These are phyloP conservation scores for Trichoderma gamsii DNA, from an alignment of 495 filamentous ascomycete genomes.

Conservation along the genomic window DNA sequence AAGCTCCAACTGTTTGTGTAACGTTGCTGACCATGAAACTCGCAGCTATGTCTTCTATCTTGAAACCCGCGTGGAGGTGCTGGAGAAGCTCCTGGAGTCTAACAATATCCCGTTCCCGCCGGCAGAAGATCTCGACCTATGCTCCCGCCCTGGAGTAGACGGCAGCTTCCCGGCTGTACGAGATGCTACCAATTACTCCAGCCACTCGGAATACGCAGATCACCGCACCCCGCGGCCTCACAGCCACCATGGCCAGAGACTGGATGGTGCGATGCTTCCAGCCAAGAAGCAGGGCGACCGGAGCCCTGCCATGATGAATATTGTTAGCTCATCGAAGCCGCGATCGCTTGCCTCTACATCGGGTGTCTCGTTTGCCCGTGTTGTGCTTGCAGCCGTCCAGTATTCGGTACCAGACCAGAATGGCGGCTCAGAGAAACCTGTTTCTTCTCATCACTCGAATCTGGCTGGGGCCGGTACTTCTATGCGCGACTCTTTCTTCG, in stretches of 20 bases:
- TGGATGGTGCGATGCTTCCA: conserved; percentile 71
- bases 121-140: conserved; percentile 71
- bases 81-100: conserved; percentile 69
- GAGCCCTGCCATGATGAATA: conserved; percentile 17
- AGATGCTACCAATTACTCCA: conserved; percentile 15
- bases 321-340: conserved; percentile 50
- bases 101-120: conserved; percentile 67
- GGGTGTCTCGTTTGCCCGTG: conserved; percentile 88
- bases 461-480: conserved; percentile 53
- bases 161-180: conserved; percentile 15
- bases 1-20: background rate
- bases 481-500: conserved; percentile 94
- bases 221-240: conserved; percentile 19
- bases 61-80: conserved; percentile 74
- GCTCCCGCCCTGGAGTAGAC: conserved; percentile 36
- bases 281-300: conserved; percentile 60
- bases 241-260: conserved; percentile 18
- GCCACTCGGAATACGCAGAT: conserved; percentile 15
- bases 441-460: conserved; percentile 26
- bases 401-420: conserved; percentile 70
- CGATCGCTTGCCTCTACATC: conserved; percentile 80
- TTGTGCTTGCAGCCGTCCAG: conserved; percentile 92
- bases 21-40: conserved; percentile 19
- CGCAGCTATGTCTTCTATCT: conserved; percentile 88
- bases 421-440: conserved; percentile 21